Conservation (phyloP, 2,329 filamentous ascomycete species). For the Calonectria honghensis region DNA sequence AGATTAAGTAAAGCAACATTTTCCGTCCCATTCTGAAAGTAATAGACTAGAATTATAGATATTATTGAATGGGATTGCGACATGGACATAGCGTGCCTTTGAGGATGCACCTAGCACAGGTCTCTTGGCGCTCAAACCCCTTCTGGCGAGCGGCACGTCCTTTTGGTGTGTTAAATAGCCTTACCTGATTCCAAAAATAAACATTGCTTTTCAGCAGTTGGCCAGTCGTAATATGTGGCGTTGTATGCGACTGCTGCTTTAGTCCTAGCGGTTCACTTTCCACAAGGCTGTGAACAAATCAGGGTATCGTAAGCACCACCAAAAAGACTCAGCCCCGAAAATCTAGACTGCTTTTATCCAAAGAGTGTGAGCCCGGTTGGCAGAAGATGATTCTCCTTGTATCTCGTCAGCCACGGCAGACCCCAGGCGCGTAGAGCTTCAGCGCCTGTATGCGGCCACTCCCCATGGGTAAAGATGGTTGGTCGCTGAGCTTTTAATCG, state of each 20-base stretch:
- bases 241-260: neutral
- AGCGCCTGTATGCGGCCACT: neutral
- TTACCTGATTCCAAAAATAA: constrained; percentile 1
- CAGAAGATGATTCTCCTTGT: neutral
- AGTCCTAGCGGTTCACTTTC: neutral
- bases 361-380: neutral
- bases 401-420: neutral
- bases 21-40: neutral
- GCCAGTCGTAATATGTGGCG: too few species aligned
- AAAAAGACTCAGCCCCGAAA: neutral
- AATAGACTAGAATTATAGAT: too few species aligned
- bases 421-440: neutral
- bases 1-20: neutral
- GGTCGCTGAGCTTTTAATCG: neutral
- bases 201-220: neutral
- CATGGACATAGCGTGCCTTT: too few species aligned
- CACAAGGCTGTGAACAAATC: neutral
- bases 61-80: too few species aligned
- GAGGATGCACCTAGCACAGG: neutral
- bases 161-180: neutral
- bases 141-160: neutral
- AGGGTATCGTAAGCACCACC: neutral
- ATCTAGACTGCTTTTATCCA: neutral
- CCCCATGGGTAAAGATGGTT: neutral
- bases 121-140: neutral